Base-by-base conservation (phyloP, 495 filamentous ascomycete genomes). In the Penicillium simplicissimum region DNA sequence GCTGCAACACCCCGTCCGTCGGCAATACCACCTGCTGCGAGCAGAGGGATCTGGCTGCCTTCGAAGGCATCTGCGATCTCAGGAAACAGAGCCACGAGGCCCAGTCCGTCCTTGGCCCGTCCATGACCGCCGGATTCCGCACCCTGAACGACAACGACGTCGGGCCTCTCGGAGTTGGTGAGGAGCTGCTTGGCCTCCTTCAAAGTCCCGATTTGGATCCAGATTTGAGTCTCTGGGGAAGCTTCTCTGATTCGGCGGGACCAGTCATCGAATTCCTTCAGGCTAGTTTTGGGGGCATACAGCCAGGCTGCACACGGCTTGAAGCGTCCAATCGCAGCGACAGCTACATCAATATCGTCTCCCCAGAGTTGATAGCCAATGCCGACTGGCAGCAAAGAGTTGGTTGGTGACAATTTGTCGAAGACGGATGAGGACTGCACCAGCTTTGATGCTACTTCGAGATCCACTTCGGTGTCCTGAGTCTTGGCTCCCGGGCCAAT, bases 51-150 rank as follows among this genome's bases (percentile, higher is more conserved):
- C 25, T 77, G 54, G 38, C 69, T 72, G 14, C 25, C 64, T 21
- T 75, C 71, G 54, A 92, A 52, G 52, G 77, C 69, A 67, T 90
- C 87, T n/a, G 67, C 68, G 2, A 85, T 71, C 67, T 90, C 87
- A 0, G 86, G 86, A 3, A 90, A 65, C 10, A 89, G 66, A 3
- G 78, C 56, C 51, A 87, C 72, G 1, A 92, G 64, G 1, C 89
- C 83, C 1, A 87, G 79, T 2, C 85, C 85, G 47, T 81, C 75
- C 0, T 68, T 65, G 0, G 69, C 79, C 28, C 84, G 81, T 43
- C 90, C 90, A 68, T 95, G 91, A 0, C 91, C 91, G 0, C 91
- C 90, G 0, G 90, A 85, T 63, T 94, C 90, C 1, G 80, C 65
- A 0, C 90, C 90, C 67, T 94, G 90, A 3, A 90, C 78, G 2